Conservation (phyloP, 306 rosid genomes). For the Phaseolus lunatus region DNA sequence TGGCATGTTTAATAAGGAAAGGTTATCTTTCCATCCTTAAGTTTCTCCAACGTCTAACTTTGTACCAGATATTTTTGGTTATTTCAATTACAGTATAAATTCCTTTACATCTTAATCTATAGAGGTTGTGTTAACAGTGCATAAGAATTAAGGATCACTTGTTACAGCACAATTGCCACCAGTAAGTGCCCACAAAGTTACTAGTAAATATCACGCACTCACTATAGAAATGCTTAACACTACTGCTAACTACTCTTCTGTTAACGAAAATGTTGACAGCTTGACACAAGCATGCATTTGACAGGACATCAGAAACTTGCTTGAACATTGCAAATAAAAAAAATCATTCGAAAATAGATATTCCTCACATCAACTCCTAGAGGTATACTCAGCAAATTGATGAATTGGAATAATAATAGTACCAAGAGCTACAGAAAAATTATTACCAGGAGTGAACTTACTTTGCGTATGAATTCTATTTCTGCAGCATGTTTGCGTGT, state of each 20-base stretch:
- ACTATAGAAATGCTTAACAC: not conserved
- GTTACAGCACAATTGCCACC: conserved; percentile 7
- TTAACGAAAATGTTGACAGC: not conserved
- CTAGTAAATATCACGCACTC: not conserved
- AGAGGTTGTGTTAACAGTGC: not conserved
- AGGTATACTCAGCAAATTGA: conserved; percentile 3
- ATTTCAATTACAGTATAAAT: conserved; percentile 1
- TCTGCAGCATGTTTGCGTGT: conserved; percentile 59
- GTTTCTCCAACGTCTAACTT: conserved; percentile 27
- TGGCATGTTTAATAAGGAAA: not conserved
- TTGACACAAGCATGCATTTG: not conserved
- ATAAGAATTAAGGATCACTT: conserved; percentile 24
- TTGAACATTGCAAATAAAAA: conserved; percentile 24
- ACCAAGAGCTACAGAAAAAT: conserved; percentile 12
- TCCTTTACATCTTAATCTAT: not conserved
- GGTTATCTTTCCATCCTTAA: conserved; percentile 4
- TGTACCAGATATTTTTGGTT: not conserved
- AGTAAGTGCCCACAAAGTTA: conserved; percentile 31
- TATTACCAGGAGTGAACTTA: conserved; percentile 41
- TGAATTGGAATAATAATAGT: not conserved
- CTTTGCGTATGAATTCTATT: conserved; percentile 58
- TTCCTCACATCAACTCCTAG: conserved; percentile 5
- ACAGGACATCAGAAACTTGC: not conserved
- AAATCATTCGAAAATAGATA: conserved; percentile 6
- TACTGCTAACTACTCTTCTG: not conserved